Conservation (phyloP, 192 early-diverging fungal species). For the Thoreauomyces humboldtii region DNA sequence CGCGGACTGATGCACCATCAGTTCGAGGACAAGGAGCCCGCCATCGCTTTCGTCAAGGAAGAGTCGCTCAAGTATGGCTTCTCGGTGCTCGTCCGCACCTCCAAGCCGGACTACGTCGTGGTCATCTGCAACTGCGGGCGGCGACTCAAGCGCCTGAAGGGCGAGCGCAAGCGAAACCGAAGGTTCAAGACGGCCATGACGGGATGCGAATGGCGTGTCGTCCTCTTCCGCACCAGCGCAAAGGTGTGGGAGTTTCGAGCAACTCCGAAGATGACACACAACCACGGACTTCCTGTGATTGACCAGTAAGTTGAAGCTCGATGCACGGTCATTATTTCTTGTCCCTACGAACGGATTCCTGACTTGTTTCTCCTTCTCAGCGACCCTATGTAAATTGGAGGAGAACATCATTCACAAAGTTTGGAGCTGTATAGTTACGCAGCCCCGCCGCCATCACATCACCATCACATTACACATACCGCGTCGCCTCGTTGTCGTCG, state of each 20-base stretch:
- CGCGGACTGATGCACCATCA: constrained; percentile 5
- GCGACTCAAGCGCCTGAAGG: constrained; percentile 28
- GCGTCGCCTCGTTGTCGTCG: no score
- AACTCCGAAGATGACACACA: constrained; percentile 37
- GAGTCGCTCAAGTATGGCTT: constrained; percentile 21
- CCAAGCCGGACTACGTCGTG: constrained; percentile 34
- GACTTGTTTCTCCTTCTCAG: neutral
- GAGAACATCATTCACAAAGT: no score
- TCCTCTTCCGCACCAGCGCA: constrained; percentile 12
- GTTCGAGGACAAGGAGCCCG: constrained; percentile 25
- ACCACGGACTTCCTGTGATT: constrained; percentile 22
- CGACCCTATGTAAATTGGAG: neutral
- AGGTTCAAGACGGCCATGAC: constrained; percentile 36
- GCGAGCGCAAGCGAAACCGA: constrained; percentile 33
- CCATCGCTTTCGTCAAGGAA: constrained; percentile 27
- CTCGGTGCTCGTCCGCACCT: constrained; percentile 32
- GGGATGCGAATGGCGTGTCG: constrained; percentile 33
- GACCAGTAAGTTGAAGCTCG: neutral
- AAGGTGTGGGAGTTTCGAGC: constrained; percentile 28
- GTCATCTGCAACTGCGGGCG: constrained; percentile 37
- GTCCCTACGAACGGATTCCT: neutral
- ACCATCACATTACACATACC: no score
- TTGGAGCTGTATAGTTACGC: no score
- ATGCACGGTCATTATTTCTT: neutral
- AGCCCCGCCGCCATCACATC: no score